Conservation (phyloP, 2,329 filamentous ascomycete species). For the Cordyceps pruinosa region DNA sequence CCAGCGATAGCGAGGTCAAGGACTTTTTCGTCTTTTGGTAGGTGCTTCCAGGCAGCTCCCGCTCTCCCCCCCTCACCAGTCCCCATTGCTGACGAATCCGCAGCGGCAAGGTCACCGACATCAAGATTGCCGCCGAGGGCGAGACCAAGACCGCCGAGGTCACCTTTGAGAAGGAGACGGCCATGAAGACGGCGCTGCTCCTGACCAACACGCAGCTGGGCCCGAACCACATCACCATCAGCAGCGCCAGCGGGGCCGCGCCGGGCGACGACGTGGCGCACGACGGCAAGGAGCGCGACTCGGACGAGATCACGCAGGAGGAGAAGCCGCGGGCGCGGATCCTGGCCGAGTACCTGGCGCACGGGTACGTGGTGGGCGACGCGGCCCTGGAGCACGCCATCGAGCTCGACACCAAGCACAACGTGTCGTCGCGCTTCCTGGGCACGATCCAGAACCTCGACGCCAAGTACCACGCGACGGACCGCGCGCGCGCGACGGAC, state of each 20-base stretch:
- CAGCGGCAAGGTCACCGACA: slow-evolving; percentile 83
- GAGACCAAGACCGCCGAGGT: slow-evolving; percentile 80
- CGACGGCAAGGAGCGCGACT: slow-evolving; percentile 48
- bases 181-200: slow-evolving; percentile 92
- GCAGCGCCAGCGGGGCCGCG: slow-evolving; percentile 58
- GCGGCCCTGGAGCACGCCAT: slow-evolving; percentile 74
- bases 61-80: background rate
- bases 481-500: slow-evolving; percentile 79
- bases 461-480: slow-evolving; percentile 76
- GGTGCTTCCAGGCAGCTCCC: slow-evolving; percentile 20
- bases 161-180: slow-evolving; percentile 93
- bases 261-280: slow-evolving; percentile 55
- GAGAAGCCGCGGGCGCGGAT: slow-evolving; percentile 95
- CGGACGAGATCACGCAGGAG: slow-evolving; percentile 77
- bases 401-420: slow-evolving; percentile 82
- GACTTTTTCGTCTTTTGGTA: slow-evolving; percentile 98
- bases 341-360: slow-evolving; percentile 90
- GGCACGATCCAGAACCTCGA: slow-evolving; percentile 70
- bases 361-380: slow-evolving; percentile 79
- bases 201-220: slow-evolving; percentile 96
- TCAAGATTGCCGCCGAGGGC: slow-evolving; percentile 66
- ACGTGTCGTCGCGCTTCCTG: slow-evolving; percentile 75
- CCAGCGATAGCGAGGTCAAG: slow-evolving; percentile 81
- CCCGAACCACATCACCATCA: slow-evolving; percentile 71
- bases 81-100: slow-evolving; percentile 16